These are phyloP conservation scores for Galerina sulciceps DNA, from an alignment of 768 basidiomycete species.

Conservation along the genomic window DNA sequence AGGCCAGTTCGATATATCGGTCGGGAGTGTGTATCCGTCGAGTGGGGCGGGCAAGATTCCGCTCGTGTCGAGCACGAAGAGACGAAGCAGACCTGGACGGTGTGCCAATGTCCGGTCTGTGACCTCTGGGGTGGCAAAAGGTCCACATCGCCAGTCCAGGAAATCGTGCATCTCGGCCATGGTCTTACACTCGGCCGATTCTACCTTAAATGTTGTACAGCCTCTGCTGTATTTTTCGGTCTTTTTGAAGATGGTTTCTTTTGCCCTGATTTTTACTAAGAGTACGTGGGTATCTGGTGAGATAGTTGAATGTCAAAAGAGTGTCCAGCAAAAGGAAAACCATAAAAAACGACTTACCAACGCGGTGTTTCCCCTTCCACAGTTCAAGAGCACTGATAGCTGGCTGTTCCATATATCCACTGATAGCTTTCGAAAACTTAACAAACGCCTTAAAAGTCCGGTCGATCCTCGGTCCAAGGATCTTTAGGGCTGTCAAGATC, in stretches of 20 bases:
- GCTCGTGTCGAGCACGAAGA: conserved; percentile 18
- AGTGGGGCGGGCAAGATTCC: conserved; percentile 15
- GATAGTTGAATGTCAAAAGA: no score
- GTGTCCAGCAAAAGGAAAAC: background rate
- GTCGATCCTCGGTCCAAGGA: conserved; percentile 12
- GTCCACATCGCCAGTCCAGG: conserved; percentile 16
- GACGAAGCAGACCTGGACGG: conserved; percentile 17
- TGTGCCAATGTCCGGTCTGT: conserved; percentile 18
- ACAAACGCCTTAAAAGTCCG: conserved; percentile 16
- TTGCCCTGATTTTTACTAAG: conserved; percentile 13
- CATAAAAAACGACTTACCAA: conserved; percentile 7
- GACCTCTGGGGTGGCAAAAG: conserved; percentile 9
- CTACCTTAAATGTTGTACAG: conserved; percentile 12
- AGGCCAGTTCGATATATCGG: conserved; percentile 20
- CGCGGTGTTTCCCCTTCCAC: conserved; percentile 11
- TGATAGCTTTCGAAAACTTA: conserved; percentile 15
- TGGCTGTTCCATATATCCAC: conserved; percentile 12
- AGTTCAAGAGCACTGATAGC: conserved; percentile 20
- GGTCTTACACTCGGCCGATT: conserved; percentile 15
- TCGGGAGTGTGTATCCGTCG: conserved; percentile 19
- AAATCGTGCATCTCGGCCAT: conserved; percentile 20
- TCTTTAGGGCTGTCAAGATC: conserved; percentile 4
- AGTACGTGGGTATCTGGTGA: conserved; percentile 16
- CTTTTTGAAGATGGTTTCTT: conserved; percentile 16
- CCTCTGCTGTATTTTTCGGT: conserved; percentile 6